Conservation (phyloP, 2,329 filamentous ascomycete species). For the Fusarium heterosporum region DNA sequence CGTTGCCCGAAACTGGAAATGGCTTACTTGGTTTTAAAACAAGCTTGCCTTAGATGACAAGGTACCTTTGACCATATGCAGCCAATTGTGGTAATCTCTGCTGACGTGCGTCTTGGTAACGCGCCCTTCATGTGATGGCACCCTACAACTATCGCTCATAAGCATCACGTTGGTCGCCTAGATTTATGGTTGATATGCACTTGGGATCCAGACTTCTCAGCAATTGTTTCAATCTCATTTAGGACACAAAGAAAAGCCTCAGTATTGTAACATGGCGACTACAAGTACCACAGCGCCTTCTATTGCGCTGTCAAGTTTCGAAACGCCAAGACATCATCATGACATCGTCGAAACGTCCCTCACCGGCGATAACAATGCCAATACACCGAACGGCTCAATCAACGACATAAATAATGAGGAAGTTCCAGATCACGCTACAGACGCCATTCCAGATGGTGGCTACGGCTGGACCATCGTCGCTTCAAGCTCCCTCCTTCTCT, state of each 20-base stretch:
- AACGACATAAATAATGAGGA: neutral
- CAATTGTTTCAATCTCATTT: neutral
- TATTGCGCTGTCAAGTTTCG: neutral
- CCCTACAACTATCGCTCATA: neutral
- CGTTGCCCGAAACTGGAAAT: neutral
- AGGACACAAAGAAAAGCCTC: neutral
- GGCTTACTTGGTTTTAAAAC: neutral
- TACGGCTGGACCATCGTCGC: conserved; percentile 22
- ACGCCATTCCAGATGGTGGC: conserved; percentile 7
- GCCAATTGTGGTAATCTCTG: neutral
- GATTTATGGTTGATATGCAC: neutral
- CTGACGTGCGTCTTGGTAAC: neutral
- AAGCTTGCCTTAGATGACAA: neutral
- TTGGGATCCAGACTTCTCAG: too few relatives aligned
- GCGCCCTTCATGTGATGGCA: conserved; percentile 2
- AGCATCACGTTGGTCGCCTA: too few relatives aligned
- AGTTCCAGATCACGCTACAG: conserved; percentile 5
- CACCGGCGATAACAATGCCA: rapidly evolving
- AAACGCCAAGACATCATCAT: neutral
- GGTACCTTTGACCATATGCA: neutral
- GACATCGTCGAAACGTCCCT: neutral
- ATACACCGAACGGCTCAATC: neutral
- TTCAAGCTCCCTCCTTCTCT: neutral
- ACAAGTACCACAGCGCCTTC: neutral
- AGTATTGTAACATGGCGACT: neutral